These are phyloP conservation scores for Cladosporium colombiae DNA, from an alignment of 2,329 filamentous ascomycete species.

Conservation along the genomic window DNA sequence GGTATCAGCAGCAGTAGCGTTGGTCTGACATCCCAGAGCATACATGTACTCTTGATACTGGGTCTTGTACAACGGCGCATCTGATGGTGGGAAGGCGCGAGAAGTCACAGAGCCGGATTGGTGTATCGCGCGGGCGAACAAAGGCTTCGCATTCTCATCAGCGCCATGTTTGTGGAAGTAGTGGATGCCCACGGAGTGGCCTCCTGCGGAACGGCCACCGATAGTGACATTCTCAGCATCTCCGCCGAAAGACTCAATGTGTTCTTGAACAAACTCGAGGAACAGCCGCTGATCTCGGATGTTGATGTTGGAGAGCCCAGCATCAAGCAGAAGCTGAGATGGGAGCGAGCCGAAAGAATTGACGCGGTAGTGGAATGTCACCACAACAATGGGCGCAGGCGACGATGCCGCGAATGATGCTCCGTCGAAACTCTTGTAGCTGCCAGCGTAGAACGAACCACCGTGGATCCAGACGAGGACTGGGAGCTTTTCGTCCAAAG, in stretches of 20 bases:
- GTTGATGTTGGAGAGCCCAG: constrained; percentile 40
- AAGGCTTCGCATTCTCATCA: constrained; percentile 34
- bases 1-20: constrained; percentile 35
- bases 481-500: constrained; percentile 48
- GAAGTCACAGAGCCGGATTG: constrained; percentile 52
- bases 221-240: constrained; percentile 77
- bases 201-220: constrained; percentile 65
- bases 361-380: constrained; percentile 64
- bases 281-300: constrained; percentile 25
- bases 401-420: constrained; percentile 61
- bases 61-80: constrained; percentile 42
- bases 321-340: constrained; percentile 33
- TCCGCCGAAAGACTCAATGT: constrained; percentile 61
- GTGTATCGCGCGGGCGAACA: constrained; percentile 51
- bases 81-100: constrained; percentile 46
- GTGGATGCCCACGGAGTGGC: constrained; percentile 55
- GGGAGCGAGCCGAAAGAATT: constrained; percentile 16
- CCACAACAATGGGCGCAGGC: constrained; percentile 52
- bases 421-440: constrained; percentile 57
- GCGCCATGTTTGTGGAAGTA: constrained; percentile 57
- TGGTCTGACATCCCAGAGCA: constrained; percentile 38
- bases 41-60: constrained; percentile 48
- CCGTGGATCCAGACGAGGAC: constrained; percentile 64
- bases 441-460: constrained; percentile 54
- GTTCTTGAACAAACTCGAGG: constrained; percentile 43